A percentile compares a stretch with the other conserved stretches of the same genome.
These are phyloP conservation scores for Arachis monticola DNA, from an alignment of 331 rosid species.

Conservation along the genomic window DNA sequence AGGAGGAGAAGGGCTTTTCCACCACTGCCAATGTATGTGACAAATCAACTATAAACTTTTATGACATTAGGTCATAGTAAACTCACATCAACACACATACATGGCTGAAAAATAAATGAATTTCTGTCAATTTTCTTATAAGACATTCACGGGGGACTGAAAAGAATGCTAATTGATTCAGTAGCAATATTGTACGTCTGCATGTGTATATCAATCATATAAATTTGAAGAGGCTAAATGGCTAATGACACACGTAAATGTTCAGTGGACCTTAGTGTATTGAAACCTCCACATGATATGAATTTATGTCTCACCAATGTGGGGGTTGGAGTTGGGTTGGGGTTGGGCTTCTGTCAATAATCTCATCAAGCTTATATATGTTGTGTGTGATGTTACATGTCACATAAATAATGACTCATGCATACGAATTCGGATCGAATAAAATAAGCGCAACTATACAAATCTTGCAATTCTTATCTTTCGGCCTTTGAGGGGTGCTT, in stretches of 20 bases:
- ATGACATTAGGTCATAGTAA: conserved; percentile 7
- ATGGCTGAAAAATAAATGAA: background rate
- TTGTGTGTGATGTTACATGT: conserved; percentile 10
- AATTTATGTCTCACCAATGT: conserved; percentile 41
- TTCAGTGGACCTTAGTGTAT: conserved; percentile 10
- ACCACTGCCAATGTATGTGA: conserved; percentile 15
- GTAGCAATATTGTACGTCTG: background rate
- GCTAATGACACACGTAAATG: conserved; percentile 12
- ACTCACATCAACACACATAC: conserved; percentile 3
- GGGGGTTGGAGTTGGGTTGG: conserved; percentile 33
- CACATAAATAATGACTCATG: background rate
- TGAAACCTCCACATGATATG: conserved; percentile 38
- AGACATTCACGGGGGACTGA: background rate
- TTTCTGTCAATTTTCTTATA: background rate
- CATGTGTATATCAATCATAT: background rate
- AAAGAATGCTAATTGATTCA: background rate
- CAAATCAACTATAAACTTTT: conserved; percentile 29
- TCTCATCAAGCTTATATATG: background rate
- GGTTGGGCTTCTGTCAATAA: conserved; percentile 34
- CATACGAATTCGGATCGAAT: conserved; percentile 11
- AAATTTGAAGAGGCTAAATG: conserved; percentile 5
- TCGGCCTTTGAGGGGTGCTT: background rate
- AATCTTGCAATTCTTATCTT: conserved; percentile 14
- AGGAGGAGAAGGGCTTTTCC: background rate
- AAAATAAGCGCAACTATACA: conserved; percentile 38